phyloP scores from a whole-genome alignment of 768 basidiomycete genomes.

The Suillus hirtellus region DNA sequence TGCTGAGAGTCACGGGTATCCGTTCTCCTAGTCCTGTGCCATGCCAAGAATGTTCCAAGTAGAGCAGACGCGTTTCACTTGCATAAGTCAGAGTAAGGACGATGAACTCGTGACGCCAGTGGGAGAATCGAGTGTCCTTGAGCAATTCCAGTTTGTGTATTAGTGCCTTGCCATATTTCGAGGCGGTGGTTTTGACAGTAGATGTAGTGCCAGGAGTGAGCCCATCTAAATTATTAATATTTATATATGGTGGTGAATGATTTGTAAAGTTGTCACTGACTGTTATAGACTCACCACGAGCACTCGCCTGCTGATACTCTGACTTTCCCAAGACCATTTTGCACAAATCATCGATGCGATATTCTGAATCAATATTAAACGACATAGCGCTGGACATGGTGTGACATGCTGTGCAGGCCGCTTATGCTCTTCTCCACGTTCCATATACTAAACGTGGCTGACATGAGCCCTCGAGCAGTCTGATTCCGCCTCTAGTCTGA shows the following conservation, averaged over 20 bases:
- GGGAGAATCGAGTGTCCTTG: not conserved
- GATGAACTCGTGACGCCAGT: constrained; percentile 4
- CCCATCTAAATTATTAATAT: not conserved
- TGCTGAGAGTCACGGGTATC: not conserved
- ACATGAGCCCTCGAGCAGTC: not conserved
- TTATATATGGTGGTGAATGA: not conserved
- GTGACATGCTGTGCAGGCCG: not conserved
- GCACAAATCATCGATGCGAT: not conserved
- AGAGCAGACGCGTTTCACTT: not conserved
- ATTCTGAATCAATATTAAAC: not conserved
- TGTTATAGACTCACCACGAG: not conserved
- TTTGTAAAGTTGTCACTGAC: not conserved
- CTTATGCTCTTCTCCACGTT: too few species aligned
- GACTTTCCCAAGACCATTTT: not conserved
- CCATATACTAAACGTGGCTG: not conserved
- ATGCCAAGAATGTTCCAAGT: constrained; percentile 5
- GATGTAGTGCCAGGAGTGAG: not conserved
- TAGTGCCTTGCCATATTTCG: not conserved
- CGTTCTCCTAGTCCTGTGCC: constrained; percentile 1
- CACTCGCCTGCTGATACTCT: not conserved
- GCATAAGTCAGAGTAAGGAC: constrained; percentile 3
- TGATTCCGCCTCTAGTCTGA: not conserved
- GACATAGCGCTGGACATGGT: not conserved
- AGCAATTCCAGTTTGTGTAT: constrained; percentile 5
- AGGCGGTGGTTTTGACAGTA: not conserved